phyloP scores from a whole-genome alignment of 2,329 filamentous ascomycete species.

The Epichloe brachyelytri region DNA sequence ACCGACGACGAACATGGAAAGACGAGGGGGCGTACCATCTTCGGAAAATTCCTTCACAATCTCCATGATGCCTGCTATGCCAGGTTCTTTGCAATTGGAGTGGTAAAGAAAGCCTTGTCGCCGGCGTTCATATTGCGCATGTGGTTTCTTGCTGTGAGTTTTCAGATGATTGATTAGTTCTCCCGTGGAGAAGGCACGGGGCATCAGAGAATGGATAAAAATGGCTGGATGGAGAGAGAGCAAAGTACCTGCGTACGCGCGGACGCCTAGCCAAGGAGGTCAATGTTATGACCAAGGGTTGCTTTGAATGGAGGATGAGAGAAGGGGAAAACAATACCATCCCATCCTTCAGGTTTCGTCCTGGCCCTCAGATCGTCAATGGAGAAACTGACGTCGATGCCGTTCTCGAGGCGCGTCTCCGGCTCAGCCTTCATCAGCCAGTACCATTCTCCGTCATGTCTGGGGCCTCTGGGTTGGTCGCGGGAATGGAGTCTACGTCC shows the following conservation, averaged over 20 bases:
- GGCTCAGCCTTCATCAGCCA: slow-evolving; percentile 87
- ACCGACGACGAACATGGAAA: not conserved
- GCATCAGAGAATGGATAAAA: not conserved
- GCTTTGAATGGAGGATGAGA: not conserved
- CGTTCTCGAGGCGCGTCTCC: slow-evolving; percentile 73
- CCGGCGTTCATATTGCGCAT: slow-evolving; percentile 83
- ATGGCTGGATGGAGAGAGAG: no score
- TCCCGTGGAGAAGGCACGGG: not conserved
- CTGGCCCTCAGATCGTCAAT: slow-evolving; percentile 75
- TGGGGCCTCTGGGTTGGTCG: slow-evolving; percentile 24
- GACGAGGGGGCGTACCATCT: slow-evolving; percentile 48
- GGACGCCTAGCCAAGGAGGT: slow-evolving; percentile 25
- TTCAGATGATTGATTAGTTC: not conserved
- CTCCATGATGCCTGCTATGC: slow-evolving; percentile 79
- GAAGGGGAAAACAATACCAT: slow-evolving; percentile 44
- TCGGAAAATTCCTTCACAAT: slow-evolving; percentile 74
- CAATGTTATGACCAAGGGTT: not conserved
- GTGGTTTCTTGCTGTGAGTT: slow-evolving; percentile 61
- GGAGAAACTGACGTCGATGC: slow-evolving; percentile 80
- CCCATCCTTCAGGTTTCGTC: slow-evolving; percentile 75
- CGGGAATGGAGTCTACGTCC: slow-evolving; percentile 22
- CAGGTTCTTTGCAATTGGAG: slow-evolving; percentile 81
- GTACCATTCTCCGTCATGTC: slow-evolving; percentile 37
- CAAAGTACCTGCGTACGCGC: slow-evolving; percentile 32
- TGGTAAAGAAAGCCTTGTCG: slow-evolving; percentile 93